A percentile compares a stretch with the other conserved stretches of the same genome.
Conservation (phyloP, 2,329 filamentous ascomycete genomes). For the Pseudovirgaria hyperparasitica region DNA sequence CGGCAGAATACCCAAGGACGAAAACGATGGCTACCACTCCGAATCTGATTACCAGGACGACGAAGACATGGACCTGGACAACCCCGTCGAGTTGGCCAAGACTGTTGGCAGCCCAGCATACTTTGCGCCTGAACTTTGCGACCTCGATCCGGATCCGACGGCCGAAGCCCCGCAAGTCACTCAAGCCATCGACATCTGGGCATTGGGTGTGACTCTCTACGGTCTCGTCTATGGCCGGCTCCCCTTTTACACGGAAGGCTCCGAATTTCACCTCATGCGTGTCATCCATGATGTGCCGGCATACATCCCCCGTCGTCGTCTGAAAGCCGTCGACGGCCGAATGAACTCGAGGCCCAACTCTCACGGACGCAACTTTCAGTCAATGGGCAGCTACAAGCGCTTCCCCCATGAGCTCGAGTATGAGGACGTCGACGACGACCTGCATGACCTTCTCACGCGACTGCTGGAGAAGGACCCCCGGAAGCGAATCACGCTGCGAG, state of each 20-base stretch:
- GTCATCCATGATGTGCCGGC: constrained; percentile 88
- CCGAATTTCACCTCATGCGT: constrained; percentile 83
- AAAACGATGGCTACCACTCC: constrained; percentile 56
- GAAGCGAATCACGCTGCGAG: constrained; percentile 74
- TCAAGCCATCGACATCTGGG: constrained; percentile 94
- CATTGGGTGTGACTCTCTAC: constrained; percentile 88
- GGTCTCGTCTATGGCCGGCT: constrained; percentile 90
- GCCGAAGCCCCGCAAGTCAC: constrained; percentile 62
- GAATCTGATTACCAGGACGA: constrained; percentile 78
- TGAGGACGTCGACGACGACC: constrained; percentile 68
- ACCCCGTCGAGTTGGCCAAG: constrained; percentile 92
- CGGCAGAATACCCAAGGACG: constrained; percentile 72
- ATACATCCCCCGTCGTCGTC: constrained; percentile 68
- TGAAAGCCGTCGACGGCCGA: constrained; percentile 53
- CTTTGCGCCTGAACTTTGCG: constrained; percentile 92
- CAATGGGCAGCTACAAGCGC: constrained; percentile 55
- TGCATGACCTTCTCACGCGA: constrained; percentile 65
- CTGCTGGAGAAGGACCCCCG: constrained; percentile 83
- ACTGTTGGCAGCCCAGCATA: constrained; percentile 96
- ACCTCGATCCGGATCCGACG: constrained; percentile 49
- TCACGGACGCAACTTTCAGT: constrained; percentile 30
- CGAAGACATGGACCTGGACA: constrained; percentile 83
- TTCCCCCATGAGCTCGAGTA: constrained; percentile 69
- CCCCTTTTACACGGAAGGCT: constrained; percentile 82
- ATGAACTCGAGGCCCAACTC: constrained; percentile 33